phyloP scores from a whole-genome alignment of 495 filamentous ascomycete genomes.

The Chaetomium tenue region DNA sequence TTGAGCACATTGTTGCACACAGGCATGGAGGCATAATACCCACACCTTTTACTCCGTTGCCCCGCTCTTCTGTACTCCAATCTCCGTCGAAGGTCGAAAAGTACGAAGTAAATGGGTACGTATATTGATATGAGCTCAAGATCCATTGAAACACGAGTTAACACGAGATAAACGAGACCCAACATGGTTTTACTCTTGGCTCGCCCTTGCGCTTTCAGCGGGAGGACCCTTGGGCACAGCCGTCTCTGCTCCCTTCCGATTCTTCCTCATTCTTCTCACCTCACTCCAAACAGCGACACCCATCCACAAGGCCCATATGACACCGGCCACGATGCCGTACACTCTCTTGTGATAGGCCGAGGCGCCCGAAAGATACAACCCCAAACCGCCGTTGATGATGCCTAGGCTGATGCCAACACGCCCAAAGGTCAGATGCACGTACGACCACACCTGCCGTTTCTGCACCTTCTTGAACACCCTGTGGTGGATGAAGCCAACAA shows the following conservation, averaged over 20 bases:
- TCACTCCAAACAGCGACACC: slow-evolving; percentile 28
- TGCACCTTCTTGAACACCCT: slow-evolving; percentile 45
- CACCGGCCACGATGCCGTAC: slow-evolving; percentile 37
- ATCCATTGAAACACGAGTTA: too few species aligned
- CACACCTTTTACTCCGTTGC: too few species aligned
- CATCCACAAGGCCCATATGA: slow-evolving; percentile 40
- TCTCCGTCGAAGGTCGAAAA: too few species aligned
- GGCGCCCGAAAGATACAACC: slow-evolving; percentile 50
- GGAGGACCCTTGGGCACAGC: background rate
- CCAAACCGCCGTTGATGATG: slow-evolving; percentile 67
- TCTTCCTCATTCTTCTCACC: slow-evolving; percentile 19
- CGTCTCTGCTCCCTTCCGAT: background rate
- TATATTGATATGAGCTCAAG: too few species aligned
- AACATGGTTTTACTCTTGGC: background rate
- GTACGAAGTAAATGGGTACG: too few species aligned
- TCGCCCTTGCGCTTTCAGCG: background rate
- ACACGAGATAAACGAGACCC: background rate
- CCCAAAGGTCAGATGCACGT: slow-evolving; percentile 64
- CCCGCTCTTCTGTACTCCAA: too few species aligned
- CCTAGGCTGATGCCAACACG: slow-evolving; percentile 57
- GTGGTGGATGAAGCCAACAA: slow-evolving; percentile 65
- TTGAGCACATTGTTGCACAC: too few species aligned
- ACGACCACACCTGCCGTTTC: slow-evolving; percentile 51
- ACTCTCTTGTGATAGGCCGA: slow-evolving; percentile 26
- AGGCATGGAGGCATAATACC: too few species aligned